Evolutionary conservation across 1,284 basidiomycete genomes (phyloP).

Genomic region (Kwoniella shivajii): DNA sequence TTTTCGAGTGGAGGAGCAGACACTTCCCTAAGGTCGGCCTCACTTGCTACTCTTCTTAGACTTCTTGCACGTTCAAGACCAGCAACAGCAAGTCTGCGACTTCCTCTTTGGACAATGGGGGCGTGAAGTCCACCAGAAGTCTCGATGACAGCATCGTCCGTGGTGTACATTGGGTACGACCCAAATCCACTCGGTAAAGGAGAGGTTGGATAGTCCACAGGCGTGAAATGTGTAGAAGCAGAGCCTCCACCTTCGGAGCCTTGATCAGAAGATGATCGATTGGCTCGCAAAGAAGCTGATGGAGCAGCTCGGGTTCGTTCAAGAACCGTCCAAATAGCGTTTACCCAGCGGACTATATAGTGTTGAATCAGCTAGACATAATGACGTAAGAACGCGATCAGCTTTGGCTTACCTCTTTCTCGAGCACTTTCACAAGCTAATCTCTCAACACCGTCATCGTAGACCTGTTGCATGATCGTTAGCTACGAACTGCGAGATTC

Average conservation of each 20-base stretch:
- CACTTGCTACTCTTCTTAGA: constrained; percentile 49
- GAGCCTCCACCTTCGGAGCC: constrained; percentile 39
- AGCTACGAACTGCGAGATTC: neutral
- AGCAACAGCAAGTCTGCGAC: constrained; percentile 43
- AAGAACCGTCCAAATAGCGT: constrained; percentile 71
- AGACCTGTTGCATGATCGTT: constrained; percentile 55
- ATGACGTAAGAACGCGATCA: no score
- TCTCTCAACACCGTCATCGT: constrained; percentile 81
- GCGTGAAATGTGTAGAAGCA: constrained; percentile 37
- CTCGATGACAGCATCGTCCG: constrained; percentile 48
- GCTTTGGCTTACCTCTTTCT: constrained; percentile 63
- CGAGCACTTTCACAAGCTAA: constrained; percentile 77
- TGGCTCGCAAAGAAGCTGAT: constrained; percentile 24
- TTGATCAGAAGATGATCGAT: constrained; percentile 24
- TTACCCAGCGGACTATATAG: constrained; percentile 73
- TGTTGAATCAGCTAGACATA: neutral
- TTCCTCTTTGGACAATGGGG: constrained; percentile 42
- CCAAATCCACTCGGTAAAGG: constrained; percentile 6
- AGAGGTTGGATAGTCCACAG: constrained; percentile 10
- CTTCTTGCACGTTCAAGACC: constrained; percentile 33
- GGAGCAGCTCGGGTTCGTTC: constrained; percentile 31
- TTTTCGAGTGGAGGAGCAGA: constrained; percentile 6
- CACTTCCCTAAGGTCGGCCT: constrained; percentile 43
- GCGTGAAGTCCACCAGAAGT: constrained; percentile 45
- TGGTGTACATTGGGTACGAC: constrained; percentile 21